phyloP scores from a whole-genome alignment of 495 filamentous ascomycete species.

The Neurospora sp. region DNA sequence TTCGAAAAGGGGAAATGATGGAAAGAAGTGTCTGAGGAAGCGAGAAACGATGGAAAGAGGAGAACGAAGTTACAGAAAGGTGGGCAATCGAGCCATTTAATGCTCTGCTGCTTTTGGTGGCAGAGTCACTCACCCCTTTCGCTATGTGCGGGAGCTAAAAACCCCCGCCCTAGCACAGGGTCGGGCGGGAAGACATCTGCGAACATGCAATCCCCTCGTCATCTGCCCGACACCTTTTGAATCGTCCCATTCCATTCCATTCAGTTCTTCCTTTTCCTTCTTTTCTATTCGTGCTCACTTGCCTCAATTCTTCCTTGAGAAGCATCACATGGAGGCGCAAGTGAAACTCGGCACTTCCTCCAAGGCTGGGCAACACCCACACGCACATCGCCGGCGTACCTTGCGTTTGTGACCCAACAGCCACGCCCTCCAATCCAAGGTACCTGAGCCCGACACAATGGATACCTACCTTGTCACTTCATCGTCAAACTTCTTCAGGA shows the following conservation, averaged over 20 bases:
- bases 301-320: neutral
- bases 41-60: slow-evolving; percentile 20
- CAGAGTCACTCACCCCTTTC: slow-evolving; percentile 18
- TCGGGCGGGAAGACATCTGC: neutral
- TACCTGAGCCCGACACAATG: neutral
- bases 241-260: neutral
- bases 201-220: neutral
- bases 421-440: neutral
- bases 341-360: neutral
- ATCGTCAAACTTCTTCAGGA: neutral
- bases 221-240: neutral
- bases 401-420: neutral
- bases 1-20: slow-evolving; percentile 7
- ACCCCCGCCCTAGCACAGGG: neutral
- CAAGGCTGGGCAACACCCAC: neutral
- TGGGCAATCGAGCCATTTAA: slow-evolving; percentile 35
- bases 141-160: neutral
- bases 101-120: slow-evolving; percentile 24
- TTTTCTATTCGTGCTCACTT: neutral
- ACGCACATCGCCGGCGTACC: neutral
- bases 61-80: slow-evolving; percentile 24
- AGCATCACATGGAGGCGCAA: neutral
- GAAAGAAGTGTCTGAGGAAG: slow-evolving; percentile 9
- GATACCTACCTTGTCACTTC: neutral
- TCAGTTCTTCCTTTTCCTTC: neutral